Conservation (phyloP, 441 rosid species). For the Biscutella laevigata region DNA sequence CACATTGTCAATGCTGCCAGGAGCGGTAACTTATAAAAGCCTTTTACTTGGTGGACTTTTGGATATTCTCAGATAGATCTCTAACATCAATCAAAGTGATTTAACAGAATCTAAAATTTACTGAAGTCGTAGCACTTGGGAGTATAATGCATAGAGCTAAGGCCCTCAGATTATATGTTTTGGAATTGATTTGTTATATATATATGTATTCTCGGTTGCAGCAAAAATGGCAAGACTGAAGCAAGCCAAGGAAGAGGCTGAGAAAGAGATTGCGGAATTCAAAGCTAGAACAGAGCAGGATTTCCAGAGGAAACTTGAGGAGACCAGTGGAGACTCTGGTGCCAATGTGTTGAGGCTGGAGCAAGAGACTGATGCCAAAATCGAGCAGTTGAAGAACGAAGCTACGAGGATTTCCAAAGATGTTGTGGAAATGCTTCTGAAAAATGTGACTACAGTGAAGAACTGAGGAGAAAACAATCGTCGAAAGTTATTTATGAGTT, state of each 20-base stretch:
- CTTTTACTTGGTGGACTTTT: no score
- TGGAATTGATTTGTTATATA: constrained; percentile 1
- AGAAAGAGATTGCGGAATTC: constrained; percentile 59
- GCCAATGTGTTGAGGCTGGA: constrained; percentile 89
- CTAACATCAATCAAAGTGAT: no score
- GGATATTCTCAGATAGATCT: background rate
- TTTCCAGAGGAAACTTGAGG: constrained; percentile 74
- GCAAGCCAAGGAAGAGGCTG: constrained; percentile 87
- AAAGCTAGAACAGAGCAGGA: constrained; percentile 70
- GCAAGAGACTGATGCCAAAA: constrained; percentile 67
- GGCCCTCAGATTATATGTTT: constrained; percentile 1
- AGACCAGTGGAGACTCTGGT: no score
- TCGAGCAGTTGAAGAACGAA: constrained; percentile 47
- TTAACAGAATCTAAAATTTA: no score
- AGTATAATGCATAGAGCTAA: background rate
- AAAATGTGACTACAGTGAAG: constrained; percentile 45
- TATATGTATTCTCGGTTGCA: constrained; percentile 23
- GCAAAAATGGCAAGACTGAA: constrained; percentile 74
- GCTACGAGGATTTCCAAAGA: constrained; percentile 54
- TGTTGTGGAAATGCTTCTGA: constrained; percentile 60
- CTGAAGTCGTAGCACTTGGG: background rate
- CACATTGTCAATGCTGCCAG: constrained; percentile 77
- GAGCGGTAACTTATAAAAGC: no score
- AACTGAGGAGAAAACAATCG: constrained; percentile 20
- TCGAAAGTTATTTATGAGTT: constrained; percentile 7